Percentiles rank a stretch among this genome's conserved stretches.
These are phyloP conservation scores for Dryas integrifolia DNA, from an alignment of 331 rosid species.

Conservation along the genomic window DNA sequence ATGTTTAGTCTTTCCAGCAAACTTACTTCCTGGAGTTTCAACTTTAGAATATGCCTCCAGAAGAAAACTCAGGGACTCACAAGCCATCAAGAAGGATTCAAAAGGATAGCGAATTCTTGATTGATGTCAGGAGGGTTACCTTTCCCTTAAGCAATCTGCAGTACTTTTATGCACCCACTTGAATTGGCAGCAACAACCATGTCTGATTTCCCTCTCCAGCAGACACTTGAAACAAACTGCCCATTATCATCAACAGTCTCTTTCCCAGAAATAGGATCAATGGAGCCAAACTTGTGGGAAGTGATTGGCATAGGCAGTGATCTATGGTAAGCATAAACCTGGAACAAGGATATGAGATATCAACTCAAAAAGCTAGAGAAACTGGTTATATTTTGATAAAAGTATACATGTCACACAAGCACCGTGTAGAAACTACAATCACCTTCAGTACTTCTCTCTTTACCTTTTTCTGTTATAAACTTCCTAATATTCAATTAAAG, in stretches of 20 bases:
- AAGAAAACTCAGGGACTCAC: slow-evolving; percentile 17
- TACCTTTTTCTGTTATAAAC: not conserved
- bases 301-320: slow-evolving; percentile 88
- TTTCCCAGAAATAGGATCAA: slow-evolving; percentile 81
- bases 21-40: slow-evolving; percentile 1
- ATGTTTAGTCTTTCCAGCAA: slow-evolving; percentile 8
- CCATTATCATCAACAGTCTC: slow-evolving; percentile 85
- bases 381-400: not conserved
- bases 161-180: slow-evolving; percentile 80
- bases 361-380: slow-evolving; percentile 1
- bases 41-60: slow-evolving; percentile 23
- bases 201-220: slow-evolving; percentile 89
- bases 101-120: not conserved
- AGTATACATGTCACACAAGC: not conserved
- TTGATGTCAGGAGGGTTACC: slow-evolving; percentile 20
- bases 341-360: slow-evolving; percentile 20
- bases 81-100: slow-evolving; percentile 4
- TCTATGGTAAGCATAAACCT: slow-evolving; percentile 82
- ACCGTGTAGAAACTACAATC: not conserved
- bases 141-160: slow-evolving; percentile 65
- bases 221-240: slow-evolving; percentile 90
- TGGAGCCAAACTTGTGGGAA: slow-evolving; percentile 78
- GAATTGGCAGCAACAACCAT: slow-evolving; percentile 89
- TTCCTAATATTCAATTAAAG: not conserved
- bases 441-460: not conserved